Evolutionary conservation across 805 yeast genomes (phyloP).

Genomic region (Debaryomyces tyrocola): DNA sequence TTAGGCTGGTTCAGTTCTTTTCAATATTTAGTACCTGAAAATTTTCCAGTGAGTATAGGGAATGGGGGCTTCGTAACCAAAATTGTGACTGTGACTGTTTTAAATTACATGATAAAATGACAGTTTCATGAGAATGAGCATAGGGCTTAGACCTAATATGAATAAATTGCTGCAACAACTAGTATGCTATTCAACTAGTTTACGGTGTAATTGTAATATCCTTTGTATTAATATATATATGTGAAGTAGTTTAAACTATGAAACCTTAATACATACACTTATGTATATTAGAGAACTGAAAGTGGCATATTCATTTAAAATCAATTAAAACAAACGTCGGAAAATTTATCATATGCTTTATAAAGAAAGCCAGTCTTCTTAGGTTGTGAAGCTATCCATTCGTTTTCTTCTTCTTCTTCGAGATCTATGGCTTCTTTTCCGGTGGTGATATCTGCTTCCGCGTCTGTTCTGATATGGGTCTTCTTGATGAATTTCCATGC

Average conservation of each 20-base stretch:
- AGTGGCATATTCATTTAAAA: background rate
- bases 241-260: no score
- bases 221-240: no score
- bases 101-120: no score
- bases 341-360: constrained; percentile 18
- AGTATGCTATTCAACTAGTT: no score
- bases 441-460: constrained; percentile 35
- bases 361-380: constrained; percentile 21
- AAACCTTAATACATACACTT: no score
- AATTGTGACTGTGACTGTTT: no score
- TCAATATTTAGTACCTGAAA: background rate
- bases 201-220: no score
- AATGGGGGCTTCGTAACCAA: background rate
- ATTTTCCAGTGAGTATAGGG: background rate
- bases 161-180: no score
- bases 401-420: constrained; percentile 31
- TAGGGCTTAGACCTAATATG: no score
- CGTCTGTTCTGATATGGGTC: constrained; percentile 27
- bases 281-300: no score
- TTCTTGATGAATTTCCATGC: constrained; percentile 35
- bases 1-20: background rate
- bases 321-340: constrained; percentile 23
- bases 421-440: constrained; percentile 34
- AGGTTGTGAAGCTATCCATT: constrained; percentile 16
- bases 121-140: no score